Evolutionary conservation across 164 flowering plant species (phyloP), one percentile per base, ranked within the genome.

Genomic region (Hamamelis virginiana): DNA sequence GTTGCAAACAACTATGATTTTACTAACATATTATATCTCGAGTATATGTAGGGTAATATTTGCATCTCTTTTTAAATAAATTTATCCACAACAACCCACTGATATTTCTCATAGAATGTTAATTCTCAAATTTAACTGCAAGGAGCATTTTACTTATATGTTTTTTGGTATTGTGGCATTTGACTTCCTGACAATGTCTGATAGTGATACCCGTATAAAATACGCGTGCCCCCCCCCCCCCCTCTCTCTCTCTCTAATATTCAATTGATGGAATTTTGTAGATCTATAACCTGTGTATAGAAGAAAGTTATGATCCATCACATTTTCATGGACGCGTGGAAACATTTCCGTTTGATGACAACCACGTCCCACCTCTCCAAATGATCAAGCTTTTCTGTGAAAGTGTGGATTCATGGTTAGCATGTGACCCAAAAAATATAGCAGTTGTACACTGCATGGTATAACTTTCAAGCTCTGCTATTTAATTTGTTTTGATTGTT

Each of bases 371-470:
- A 18, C 73, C 90, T 55, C 84, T 92, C 8, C 46, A 76, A 9
- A 81, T 84, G 89, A 76, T 92, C 64, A 86, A 92, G 78, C 72
- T 78, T n/a, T 86, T 92, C 72, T 91, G 97, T 70, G 90, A 89
- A 74, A 90, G 84, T 75, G 91, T 92, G 28, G 67, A 84, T 61
- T 74, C 90, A 59, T 92, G 97, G 97, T 85, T 89, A 51, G 79
- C 91, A 43, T 12, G 21, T 19, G 85, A 92, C 74, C 87, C 91
- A 13, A 78, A 80, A 62, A 89, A 90, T 43, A 80, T 91, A 60
- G 91, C 85, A 1, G 97, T 86, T 52, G 68, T 91, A 44, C 97
- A 90, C 68, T 91, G 97, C 88, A 92, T 89, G 97, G 97, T 90
- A 81, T n/a, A 11, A 57, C 21, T 59, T 68, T 33, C 60, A 45